These are phyloP conservation scores for Heliocybe sulcata DNA, from an alignment of 1,284 basidiomycete genomes.

Conservation along the genomic window DNA sequence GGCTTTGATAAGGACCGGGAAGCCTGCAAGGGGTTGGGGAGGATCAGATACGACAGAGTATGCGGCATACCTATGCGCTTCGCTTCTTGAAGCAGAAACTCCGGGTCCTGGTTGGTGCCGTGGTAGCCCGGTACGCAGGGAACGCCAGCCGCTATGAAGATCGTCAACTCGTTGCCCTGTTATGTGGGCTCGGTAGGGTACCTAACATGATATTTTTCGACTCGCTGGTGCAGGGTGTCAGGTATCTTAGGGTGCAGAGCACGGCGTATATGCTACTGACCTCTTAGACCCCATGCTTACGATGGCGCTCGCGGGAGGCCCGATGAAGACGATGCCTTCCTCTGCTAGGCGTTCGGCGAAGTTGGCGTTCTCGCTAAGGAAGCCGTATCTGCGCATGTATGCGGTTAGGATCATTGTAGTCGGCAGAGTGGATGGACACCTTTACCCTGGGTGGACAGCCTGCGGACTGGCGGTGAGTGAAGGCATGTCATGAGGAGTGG, in stretches of 20 bases:
- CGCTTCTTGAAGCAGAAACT: slow-evolving; percentile 58
- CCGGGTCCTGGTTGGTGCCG: slow-evolving; percentile 64
- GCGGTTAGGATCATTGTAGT: background rate
- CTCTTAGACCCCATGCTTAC: slow-evolving; percentile 91
- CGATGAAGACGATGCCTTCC: slow-evolving; percentile 93
- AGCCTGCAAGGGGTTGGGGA: slow-evolving; percentile 35
- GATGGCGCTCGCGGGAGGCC: slow-evolving; percentile 90
- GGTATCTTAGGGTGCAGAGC: no score
- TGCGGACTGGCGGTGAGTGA: slow-evolving; percentile 16
- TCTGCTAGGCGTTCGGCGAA: slow-evolving; percentile 84
- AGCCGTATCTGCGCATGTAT: slow-evolving; percentile 64
- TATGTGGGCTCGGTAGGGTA: slow-evolving; percentile 21
- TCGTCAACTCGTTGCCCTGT: slow-evolving; percentile 3
- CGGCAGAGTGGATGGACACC: background rate
- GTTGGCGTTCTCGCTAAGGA: slow-evolving; percentile 87
- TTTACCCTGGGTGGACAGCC: slow-evolving; percentile 79
- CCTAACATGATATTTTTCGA: slow-evolving; percentile 89
- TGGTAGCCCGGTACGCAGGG: slow-evolving; percentile 94
- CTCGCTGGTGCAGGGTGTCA: no score
- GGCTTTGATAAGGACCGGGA: slow-evolving; percentile 93
- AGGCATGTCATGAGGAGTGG: background rate
- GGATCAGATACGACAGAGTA: background rate
- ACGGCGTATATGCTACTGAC: slow-evolving; percentile 24
- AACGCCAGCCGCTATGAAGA: slow-evolving; percentile 65
- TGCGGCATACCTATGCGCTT: slow-evolving; percentile 57